Conservation (phyloP, 352 stramenopile genomes). For the Pythium pyrilobum region DNA sequence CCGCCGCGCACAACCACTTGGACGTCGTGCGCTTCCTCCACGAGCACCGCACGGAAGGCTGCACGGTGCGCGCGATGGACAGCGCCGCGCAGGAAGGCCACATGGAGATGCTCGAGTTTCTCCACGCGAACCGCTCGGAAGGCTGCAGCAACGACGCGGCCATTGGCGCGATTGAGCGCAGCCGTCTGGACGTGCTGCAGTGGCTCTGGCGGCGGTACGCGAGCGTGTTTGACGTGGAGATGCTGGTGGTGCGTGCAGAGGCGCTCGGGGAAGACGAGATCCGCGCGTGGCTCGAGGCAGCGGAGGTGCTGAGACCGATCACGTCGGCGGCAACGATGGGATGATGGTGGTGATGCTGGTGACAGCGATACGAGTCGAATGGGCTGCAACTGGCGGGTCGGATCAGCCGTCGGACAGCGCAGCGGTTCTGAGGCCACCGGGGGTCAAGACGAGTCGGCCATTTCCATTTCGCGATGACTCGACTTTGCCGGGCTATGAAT, state of each 20-base stretch:
- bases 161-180: conserved; percentile 14
- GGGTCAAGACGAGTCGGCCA: too few relatives aligned
- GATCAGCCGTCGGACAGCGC: too few relatives aligned
- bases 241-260: conserved; percentile 8
- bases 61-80: conserved; percentile 25
- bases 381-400: too few relatives aligned
- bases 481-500: too few relatives aligned
- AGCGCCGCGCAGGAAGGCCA: conserved; percentile 20
- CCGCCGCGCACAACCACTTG: conserved; percentile 46
- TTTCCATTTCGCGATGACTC: too few relatives aligned
- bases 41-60: conserved; percentile 49
- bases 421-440: too few relatives aligned
- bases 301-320: background rate
- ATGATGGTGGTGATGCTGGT: too few relatives aligned
- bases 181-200: conserved; percentile 16
- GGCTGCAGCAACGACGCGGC: conserved; percentile 22
- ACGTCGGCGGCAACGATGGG: background rate
- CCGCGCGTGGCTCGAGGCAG: conserved; percentile 9
- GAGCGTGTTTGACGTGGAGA: conserved; percentile 6
- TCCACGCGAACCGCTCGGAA: conserved; percentile 12
- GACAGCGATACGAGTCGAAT: too few relatives aligned
- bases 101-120: conserved; percentile 24
- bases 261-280: conserved; percentile 1
- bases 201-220: conserved; percentile 20
- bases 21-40: conserved; percentile 50